Evolutionary conservation across 768 basidiomycete genomes (phyloP).

Genomic region (Hypholoma sublateritium): DNA sequence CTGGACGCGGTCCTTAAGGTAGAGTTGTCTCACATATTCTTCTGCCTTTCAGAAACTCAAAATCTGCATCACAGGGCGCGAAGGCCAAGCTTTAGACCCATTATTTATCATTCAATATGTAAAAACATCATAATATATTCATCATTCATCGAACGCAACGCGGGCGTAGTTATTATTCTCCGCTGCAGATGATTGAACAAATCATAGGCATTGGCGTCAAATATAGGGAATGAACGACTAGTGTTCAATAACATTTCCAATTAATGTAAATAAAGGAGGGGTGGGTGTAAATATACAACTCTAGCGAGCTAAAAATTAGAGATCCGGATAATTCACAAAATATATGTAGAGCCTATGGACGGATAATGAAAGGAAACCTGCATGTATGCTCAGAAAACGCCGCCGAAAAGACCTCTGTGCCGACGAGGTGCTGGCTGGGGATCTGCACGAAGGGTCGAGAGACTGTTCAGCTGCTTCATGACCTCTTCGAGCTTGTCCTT

Average conservation of each 20-base stretch:
- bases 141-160: background rate
- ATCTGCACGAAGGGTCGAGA: slow-evolving; percentile 87
- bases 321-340: slow-evolving; percentile 9
- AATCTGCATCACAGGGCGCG: slow-evolving; percentile 26
- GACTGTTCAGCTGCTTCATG: slow-evolving; percentile 92
- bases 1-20: slow-evolving; percentile 84
- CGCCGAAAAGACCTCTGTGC: slow-evolving; percentile 77
- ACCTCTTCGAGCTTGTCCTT: slow-evolving; percentile 99
- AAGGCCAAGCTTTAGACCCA: slow-evolving; percentile 45
- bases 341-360: slow-evolving; percentile 6
- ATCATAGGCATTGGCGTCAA: background rate
- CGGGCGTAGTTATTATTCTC: background rate
- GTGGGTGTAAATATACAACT: slow-evolving; percentile 11
- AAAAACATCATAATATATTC: slow-evolving; percentile 6
- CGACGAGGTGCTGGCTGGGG: slow-evolving; percentile 71
- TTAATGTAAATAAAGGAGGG: slow-evolving; percentile 2
- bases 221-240: background rate
- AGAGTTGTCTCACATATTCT: slow-evolving; percentile 13
- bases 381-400: slow-evolving; percentile 51
- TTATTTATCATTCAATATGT: slow-evolving; percentile 3
- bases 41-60: background rate
- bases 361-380: slow-evolving; percentile 5
- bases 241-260: background rate
- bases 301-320: background rate
- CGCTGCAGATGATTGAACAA: background rate